A percentile compares a stretch with the other conserved stretches of the same genome.
Evolutionary conservation across 345 rosid species (phyloP).

Genomic region (Syzygium aqueum): DNA sequence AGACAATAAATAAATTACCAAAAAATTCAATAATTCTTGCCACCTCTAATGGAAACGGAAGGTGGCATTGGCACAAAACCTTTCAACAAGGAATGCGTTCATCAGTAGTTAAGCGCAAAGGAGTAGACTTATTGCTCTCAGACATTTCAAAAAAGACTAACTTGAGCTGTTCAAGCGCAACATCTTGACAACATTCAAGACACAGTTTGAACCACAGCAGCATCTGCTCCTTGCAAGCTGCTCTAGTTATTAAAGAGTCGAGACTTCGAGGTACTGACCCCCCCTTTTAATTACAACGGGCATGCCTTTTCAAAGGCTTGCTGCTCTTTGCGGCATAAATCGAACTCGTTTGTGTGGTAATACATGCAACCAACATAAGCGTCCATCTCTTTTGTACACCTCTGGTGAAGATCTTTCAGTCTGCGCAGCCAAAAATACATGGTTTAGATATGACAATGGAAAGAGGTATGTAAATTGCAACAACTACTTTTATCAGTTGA

Average conservation of each 20-base stretch:
- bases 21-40: neutral
- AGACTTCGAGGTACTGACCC: neutral
- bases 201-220: neutral
- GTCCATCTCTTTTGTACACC: slow-evolving; percentile 90
- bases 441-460: neutral
- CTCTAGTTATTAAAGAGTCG: slow-evolving; percentile 28
- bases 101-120: neutral
- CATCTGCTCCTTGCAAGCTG: slow-evolving; percentile 12
- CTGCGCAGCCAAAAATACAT: slow-evolving; percentile 17
- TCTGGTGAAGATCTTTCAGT: slow-evolving; percentile 87
- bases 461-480: neutral
- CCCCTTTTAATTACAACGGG: slow-evolving; percentile 52
- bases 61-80: neutral
- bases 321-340: slow-evolving; percentile 96
- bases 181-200: neutral
- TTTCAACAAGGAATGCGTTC: neutral
- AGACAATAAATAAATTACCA: neutral
- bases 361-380: slow-evolving; percentile 93
- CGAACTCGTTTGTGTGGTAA: slow-evolving; percentile 92
- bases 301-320: slow-evolving; percentile 89
- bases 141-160: neutral
- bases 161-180: neutral
- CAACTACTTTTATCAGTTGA: neutral
- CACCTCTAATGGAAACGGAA: neutral
- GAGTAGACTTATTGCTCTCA: neutral